Percentiles rank a stretch among this genome's conserved stretches.
Evolutionary conservation across 1,284 basidiomycete genomes (phyloP).

Genomic region (Irpex sp.): DNA sequence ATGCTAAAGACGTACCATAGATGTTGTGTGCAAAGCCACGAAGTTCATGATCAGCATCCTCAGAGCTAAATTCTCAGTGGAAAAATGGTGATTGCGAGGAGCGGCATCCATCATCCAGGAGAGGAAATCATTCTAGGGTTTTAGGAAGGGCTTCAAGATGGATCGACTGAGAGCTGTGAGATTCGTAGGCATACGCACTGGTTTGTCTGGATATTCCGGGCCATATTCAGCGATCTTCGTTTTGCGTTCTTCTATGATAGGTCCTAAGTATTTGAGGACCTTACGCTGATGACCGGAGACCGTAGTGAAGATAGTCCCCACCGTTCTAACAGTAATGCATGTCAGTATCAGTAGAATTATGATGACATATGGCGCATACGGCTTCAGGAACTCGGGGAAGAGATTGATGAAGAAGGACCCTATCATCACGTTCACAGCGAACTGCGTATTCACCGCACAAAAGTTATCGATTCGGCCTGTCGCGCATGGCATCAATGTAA

Average conservation of each 20-base stretch:
- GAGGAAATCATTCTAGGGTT: neutral
- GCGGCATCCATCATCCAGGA: conserved; percentile 2
- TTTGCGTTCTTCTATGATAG: conserved; percentile 1
- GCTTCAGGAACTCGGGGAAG: neutral
- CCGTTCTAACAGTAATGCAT: neutral
- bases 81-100: neutral
- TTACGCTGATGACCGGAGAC: neutral
- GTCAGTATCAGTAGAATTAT: neutral
- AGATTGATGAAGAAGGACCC: neutral
- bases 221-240: neutral
- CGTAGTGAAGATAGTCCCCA: neutral
- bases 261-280: neutral
- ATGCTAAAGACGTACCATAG: neutral
- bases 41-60: conserved; percentile 1
- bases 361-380: neutral
- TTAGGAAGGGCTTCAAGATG: neutral
- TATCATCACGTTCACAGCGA: neutral
- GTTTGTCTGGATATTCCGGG: conserved; percentile 1
- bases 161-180: neutral
- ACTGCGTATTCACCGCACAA: neutral
- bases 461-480: neutral
- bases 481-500: neutral
- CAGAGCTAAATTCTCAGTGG: neutral
- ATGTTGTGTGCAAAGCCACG: neutral
- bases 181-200: neutral